phyloP scores from a whole-genome alignment of 2,329 filamentous ascomycete genomes.

The Talaromyces sp. region DNA sequence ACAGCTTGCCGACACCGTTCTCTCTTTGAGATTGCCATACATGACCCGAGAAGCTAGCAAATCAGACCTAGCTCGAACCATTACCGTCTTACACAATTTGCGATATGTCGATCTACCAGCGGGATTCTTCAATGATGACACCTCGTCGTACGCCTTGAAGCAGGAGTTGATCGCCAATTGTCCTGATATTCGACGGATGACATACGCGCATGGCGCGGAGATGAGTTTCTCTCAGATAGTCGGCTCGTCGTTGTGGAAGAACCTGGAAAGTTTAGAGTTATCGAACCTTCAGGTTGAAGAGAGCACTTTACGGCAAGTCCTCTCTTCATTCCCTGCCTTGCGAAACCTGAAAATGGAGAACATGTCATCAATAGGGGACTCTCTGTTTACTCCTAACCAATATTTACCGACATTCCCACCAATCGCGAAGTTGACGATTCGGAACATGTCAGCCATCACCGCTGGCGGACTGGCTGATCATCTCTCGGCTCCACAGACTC shows the following conservation, averaged over 20 bases:
- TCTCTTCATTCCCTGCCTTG: conserved; percentile 64
- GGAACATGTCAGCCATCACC: conserved; percentile 68
- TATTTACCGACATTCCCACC: conserved; percentile 69
- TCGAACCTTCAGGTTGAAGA: conserved; percentile 37
- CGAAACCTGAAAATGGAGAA: conserved; percentile 71
- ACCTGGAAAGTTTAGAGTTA: conserved; percentile 42
- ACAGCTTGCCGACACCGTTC: conserved; percentile 64
- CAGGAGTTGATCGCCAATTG: conserved; percentile 82
- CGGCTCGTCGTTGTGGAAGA: conserved; percentile 47
- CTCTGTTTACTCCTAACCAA: conserved; percentile 65
- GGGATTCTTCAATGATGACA: conserved; percentile 78
- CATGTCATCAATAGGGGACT: conserved; percentile 68
- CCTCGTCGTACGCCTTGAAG: conserved; percentile 68
- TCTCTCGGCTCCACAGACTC: conserved; percentile 59
- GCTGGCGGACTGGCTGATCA: conserved; percentile 66
- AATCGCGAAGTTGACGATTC: conserved; percentile 68
- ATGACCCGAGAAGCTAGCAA: conserved; percentile 90
- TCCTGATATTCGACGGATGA: conserved; percentile 82
- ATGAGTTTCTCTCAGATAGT: conserved; percentile 68
- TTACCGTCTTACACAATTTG: conserved; percentile 79
- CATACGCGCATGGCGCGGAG: conserved; percentile 74
- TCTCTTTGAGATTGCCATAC: conserved; percentile 84
- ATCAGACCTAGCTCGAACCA: conserved; percentile 75
- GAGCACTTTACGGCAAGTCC: conserved; percentile 59
- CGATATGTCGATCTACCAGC: conserved; percentile 88